phyloP scores from a whole-genome alignment of 2,329 filamentous ascomycete genomes.

The Penicillium sp. region DNA sequence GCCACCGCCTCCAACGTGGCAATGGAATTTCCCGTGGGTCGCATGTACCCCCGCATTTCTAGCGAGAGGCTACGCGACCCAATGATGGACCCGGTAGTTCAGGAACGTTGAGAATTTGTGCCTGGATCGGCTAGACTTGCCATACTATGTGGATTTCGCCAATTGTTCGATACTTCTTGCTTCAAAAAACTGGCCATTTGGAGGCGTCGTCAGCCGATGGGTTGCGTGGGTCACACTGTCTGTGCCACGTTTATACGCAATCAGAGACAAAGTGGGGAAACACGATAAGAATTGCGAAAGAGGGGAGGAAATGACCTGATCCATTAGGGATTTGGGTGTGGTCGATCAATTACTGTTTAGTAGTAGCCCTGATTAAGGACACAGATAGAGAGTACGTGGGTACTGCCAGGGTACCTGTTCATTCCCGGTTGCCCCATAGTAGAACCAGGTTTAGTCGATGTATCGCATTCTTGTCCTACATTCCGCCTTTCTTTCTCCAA shows the following conservation, averaged over 20 bases:
- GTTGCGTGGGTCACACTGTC: constrained; percentile 3
- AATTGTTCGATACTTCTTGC: neutral
- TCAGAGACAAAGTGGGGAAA: neutral
- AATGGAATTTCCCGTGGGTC: neutral
- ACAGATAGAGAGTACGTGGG: neutral
- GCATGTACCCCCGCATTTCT: neutral
- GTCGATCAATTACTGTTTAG: neutral
- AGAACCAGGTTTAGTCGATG: neutral
- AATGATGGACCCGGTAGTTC: neutral
- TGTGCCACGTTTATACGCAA: constrained; percentile 4
- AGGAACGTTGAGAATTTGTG: neutral
- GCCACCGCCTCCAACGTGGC: neutral
- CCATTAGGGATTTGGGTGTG: neutral
- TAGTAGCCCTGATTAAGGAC: too few species aligned
- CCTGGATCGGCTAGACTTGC: neutral
- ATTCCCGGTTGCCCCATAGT: neutral
- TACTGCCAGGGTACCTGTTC: neutral
- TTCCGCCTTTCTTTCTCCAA: neutral
- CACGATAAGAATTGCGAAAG: neutral
- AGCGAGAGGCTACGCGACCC: neutral
- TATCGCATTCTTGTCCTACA: constrained; percentile 3
- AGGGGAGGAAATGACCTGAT: neutral
- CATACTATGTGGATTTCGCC: neutral
- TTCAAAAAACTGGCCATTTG: neutral
- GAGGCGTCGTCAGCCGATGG: constrained; percentile 2